phyloP scores from a whole-genome alignment of 371 early-diverging fungal species.

The Synchytrium microbalum region DNA sequence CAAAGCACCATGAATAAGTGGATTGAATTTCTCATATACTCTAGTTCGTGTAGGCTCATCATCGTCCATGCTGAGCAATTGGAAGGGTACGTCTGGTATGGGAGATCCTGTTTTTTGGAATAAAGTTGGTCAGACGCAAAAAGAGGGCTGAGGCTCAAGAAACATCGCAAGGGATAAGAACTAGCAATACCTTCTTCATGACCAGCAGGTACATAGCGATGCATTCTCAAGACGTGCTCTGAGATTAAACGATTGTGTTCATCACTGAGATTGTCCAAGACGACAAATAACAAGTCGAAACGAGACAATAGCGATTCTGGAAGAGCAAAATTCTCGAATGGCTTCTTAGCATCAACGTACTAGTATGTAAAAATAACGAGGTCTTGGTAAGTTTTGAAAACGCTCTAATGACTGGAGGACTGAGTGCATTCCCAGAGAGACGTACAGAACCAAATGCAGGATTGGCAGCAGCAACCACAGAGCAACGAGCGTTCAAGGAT shows the following conservation, averaged over 20 bases:
- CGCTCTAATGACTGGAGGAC: slow-evolving; percentile 14
- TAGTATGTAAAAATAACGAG: slow-evolving; percentile 22
- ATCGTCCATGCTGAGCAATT: slow-evolving; percentile 29
- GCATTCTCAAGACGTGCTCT: slow-evolving; percentile 86
- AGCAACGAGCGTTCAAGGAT: slow-evolving; percentile 96
- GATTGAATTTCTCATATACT: slow-evolving; percentile 80
- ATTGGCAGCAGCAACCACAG: slow-evolving; percentile 99
- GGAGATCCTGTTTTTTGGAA: slow-evolving; percentile 48
- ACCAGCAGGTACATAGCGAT: slow-evolving; percentile 81
- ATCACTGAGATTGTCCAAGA: slow-evolving; percentile 84
- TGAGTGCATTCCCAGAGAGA: background rate
- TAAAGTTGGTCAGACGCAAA: slow-evolving; percentile 7
- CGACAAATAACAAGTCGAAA: slow-evolving; percentile 97
- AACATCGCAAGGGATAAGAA: slow-evolving; percentile 11
- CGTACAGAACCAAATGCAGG: slow-evolving; percentile 84
- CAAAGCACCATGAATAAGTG: slow-evolving; percentile 47
- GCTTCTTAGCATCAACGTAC: slow-evolving; percentile 31
- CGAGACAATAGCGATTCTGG: slow-evolving; percentile 93
- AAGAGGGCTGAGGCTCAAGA: slow-evolving; percentile 1
- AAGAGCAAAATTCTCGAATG: slow-evolving; percentile 84
- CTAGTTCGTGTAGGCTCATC: slow-evolving; percentile 39
- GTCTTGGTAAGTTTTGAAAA: slow-evolving; percentile 22
- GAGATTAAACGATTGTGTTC: slow-evolving; percentile 80
- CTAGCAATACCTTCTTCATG: slow-evolving; percentile 64
- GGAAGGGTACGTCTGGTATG: slow-evolving; percentile 31